phyloP scores from a whole-genome alignment of 768 basidiomycete species.

The Tricholoma flavovirens region DNA sequence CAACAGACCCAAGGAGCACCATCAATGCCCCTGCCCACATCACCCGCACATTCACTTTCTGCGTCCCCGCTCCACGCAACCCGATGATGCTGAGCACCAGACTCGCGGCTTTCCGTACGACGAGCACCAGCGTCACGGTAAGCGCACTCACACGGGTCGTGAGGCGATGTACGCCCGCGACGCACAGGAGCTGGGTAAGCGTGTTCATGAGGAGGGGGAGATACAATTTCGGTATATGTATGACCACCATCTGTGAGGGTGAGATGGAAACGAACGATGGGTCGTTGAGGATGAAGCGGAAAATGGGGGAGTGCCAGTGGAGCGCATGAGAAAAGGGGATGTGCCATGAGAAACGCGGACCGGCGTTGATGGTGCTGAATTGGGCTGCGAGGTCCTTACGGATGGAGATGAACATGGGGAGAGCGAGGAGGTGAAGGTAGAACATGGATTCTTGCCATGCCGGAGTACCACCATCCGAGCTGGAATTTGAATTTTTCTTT shows the following conservation, averaged over 20 bases:
- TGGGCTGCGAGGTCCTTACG: constrained; percentile 47
- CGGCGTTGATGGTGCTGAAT: constrained; percentile 34
- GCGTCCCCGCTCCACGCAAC: constrained; percentile 15
- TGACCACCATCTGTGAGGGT: constrained; percentile 19
- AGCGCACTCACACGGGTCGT: constrained; percentile 71
- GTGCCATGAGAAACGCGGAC: constrained; percentile 28
- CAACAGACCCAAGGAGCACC: constrained; percentile 67
- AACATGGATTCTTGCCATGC: constrained; percentile 91
- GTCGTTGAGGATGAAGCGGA: constrained; percentile 24
- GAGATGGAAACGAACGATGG: constrained; percentile 14
- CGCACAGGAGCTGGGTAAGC: constrained; percentile 78
- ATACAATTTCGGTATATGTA: constrained; percentile 52
- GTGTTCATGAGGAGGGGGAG: constrained; percentile 71
- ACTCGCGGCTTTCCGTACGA: constrained; percentile 76
- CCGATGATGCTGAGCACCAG: constrained; percentile 65
- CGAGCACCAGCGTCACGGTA: constrained; percentile 74
- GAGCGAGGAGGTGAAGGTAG: constrained; percentile 77
- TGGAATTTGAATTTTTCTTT: not conserved
- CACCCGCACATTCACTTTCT: constrained; percentile 33
- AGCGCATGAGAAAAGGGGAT: constrained; percentile 21
- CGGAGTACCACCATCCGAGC: not conserved
- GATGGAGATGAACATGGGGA: constrained; percentile 71
- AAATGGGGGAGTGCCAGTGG: constrained; percentile 14
- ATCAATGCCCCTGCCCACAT: constrained; percentile 68
- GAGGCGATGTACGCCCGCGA: constrained; percentile 81